Base-by-base conservation (phyloP, 106 monocot genomes). In the Allium fistulosum region DNA sequence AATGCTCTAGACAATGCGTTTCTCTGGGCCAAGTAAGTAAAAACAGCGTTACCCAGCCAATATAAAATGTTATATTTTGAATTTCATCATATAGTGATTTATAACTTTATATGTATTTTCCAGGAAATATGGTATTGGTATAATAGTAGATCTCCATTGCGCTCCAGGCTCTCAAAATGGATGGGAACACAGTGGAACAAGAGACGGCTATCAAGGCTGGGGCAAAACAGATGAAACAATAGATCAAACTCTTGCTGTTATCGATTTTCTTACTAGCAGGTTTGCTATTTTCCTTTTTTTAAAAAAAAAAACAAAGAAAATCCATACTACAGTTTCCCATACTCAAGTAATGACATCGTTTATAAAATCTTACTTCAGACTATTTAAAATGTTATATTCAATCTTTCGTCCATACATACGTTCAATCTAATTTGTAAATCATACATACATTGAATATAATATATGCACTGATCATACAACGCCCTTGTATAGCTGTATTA, bases 251-350 rank as follows among this genome's bases (percentile, higher is more conserved):
- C 74, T 90, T 7, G 15, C 17, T 2, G 86, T 80, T 4, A 84
- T 93, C 6, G 93, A 89, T 46, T 89, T 93, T 59, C 83, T 93
- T 7, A 26, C 90, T 57, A 17, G 70, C 2, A 93, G 92, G 92
- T 87, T 4, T 9, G 2, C 7, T 7, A 46, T 12, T 9, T 28
- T 56, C 2, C 37, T 37, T 37, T 1, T 37, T 37, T 4, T 1
- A 37, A 37, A 37, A 4, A 37, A 4, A 37, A 37, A 37, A 2
- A 37, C 0, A 37, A 37, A 37, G 5, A 4, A 37, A 37, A 37
- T 22, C 22, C 22, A 37, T 37, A 37, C 37, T 37, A 5, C 37
- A 37, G 37, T 37, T 37, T 37, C 2, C 37, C 0, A 37, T 37
- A 37, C 37, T 37, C 37, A 37, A 2, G 37, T 37, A 2, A 37